Conservation (phyloP, 768 basidiomycete genomes). For the Kwoniella botswanensis region DNA sequence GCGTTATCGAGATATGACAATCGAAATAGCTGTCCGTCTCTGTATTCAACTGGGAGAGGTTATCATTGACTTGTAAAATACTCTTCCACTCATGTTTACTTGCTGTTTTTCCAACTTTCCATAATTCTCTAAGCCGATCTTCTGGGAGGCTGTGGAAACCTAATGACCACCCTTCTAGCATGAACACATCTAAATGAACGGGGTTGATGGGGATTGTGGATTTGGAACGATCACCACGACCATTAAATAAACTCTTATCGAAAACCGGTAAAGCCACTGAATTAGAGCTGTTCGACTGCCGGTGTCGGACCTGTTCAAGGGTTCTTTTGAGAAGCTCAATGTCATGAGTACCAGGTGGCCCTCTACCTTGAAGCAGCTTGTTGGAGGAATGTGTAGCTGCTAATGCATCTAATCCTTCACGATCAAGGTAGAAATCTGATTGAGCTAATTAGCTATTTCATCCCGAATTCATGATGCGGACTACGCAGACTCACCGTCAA, state of each 20-base stretch:
- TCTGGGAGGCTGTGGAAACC: conserved; percentile 74
- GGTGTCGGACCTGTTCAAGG: conserved; percentile 62
- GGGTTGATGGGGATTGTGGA: conserved; percentile 60
- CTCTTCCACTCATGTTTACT: conserved; percentile 60
- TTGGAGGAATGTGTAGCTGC: conserved; percentile 67
- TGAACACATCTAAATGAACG: conserved; percentile 71
- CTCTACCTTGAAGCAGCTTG: conserved; percentile 74
- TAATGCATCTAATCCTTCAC: conserved; percentile 66
- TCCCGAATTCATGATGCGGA: conserved; percentile 46
- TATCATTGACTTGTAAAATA: conserved; percentile 69
- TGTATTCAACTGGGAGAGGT: conserved; percentile 66
- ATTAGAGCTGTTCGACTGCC: conserved; percentile 50
- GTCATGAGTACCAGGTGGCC: conserved; percentile 92
- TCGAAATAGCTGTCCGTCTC: conserved; percentile 74
- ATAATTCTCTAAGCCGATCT: conserved; percentile 65
- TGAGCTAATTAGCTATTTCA: conserved; percentile 73
- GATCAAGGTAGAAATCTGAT: conserved; percentile 76
- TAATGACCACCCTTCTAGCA: conserved; percentile 92
- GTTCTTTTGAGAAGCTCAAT: conserved; percentile 67
- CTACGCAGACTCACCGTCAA: conserved; percentile 41
- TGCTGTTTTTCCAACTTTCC: conserved; percentile 47
- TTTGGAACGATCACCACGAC: conserved; percentile 77
- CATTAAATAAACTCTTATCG: conserved; percentile 78
- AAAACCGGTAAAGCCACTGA: conserved; percentile 68
- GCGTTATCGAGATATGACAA: conserved; percentile 73